Percentiles rank a stretch among this genome's conserved stretches.
Evolutionary conservation across 352 stramenopile species (phyloP).

Genomic region (Phytophthora europaea): DNA sequence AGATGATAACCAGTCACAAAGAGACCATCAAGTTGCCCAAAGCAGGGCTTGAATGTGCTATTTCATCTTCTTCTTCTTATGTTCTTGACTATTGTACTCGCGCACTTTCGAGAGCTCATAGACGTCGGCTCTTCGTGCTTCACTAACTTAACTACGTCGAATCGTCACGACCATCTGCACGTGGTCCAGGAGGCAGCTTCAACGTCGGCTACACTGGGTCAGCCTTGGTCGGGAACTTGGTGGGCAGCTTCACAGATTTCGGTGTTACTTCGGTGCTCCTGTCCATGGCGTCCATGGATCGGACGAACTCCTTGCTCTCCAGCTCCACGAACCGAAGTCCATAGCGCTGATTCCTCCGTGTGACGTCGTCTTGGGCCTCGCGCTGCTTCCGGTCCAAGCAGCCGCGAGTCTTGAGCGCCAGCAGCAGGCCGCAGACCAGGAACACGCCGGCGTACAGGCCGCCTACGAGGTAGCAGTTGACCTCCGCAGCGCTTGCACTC

Average conservation of each 20-base stretch:
- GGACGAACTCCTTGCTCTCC: slow-evolving; percentile 47
- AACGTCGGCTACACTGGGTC: slow-evolving; percentile 17
- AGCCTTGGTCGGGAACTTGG: slow-evolving; percentile 16
- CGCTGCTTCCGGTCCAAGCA: slow-evolving; percentile 14
- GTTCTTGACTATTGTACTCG: slow-evolving; percentile 39
- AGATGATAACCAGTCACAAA: background rate
- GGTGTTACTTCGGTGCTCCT: slow-evolving; percentile 17
- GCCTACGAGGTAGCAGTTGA: slow-evolving; percentile 73
- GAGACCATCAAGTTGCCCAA: slow-evolving; percentile 16
- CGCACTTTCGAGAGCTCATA: slow-evolving; percentile 31
- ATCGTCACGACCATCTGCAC: slow-evolving; percentile 1
- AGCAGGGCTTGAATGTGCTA: slow-evolving; percentile 12
- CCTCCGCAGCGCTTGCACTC: slow-evolving; percentile 48
- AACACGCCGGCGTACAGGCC: slow-evolving; percentile 60
- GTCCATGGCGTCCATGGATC: slow-evolving; percentile 39
- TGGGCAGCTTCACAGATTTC: slow-evolving; percentile 26
- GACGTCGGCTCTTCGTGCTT: slow-evolving; percentile 10
- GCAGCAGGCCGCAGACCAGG: slow-evolving; percentile 36
- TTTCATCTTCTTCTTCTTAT: slow-evolving; percentile 2
- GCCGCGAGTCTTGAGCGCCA: slow-evolving; percentile 32
- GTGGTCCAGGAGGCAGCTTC: background rate
- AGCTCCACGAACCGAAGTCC: slow-evolving; percentile 43
- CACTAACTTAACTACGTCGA: slow-evolving; percentile 24
- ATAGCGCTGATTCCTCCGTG: slow-evolving; percentile 35
- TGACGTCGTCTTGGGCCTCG: slow-evolving; percentile 4